Base-by-base conservation (phyloP, 2,329 filamentous ascomycete genomes). In the Cercospora citrullina region DNA sequence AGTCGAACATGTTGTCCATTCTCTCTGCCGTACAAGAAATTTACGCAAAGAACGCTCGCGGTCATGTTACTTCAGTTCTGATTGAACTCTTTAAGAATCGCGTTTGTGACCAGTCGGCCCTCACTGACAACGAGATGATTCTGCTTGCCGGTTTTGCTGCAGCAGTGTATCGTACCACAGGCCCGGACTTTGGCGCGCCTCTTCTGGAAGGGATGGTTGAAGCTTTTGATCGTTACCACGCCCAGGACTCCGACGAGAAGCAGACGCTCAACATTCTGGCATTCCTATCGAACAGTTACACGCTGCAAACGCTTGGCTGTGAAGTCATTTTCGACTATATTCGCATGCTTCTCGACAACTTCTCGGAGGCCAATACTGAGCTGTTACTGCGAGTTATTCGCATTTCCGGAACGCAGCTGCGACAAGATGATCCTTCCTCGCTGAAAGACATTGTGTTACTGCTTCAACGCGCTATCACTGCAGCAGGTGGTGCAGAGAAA, bases 271-370 rank as follows among this genome's bases (percentile, higher is more conserved):
- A 99, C 77, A 80, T 97, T 53, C 86, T 97, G 31, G 91, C 91
- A 1, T 86, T 98, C 31, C 82, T 98, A 14, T 89, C 94, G 0
- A 89, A 97, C 75, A 84, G 98, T 45, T 99, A 98, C 81, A 94
- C 92, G 60, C 96, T 99, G 76, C 92, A 96, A 74, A 88, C 97
- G 23, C 86, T 97, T 55, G 90, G 91, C 48, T 90, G 90, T 74
- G 90, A 89, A 62, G 85, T 99, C 30, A 85, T 98, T 28, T 98
- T 97, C 76, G 95, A 98, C 79, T 95, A 96, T 75, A 89, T 98
- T 76, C 89, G 92, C 31, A 83, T 91, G 51, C 90, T 97, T 62
- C 82, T 98, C 14, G 80, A 70, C 10, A 86, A 90, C 30, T 86
- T 98, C 2, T 92, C 90, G 0, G 94, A 98, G 78, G 82, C 91